Evolutionary conservation across 352 stramenopile species (phyloP), one percentile per base, ranked within the genome.

Genomic region (Globisporangium cystogenes): DNA sequence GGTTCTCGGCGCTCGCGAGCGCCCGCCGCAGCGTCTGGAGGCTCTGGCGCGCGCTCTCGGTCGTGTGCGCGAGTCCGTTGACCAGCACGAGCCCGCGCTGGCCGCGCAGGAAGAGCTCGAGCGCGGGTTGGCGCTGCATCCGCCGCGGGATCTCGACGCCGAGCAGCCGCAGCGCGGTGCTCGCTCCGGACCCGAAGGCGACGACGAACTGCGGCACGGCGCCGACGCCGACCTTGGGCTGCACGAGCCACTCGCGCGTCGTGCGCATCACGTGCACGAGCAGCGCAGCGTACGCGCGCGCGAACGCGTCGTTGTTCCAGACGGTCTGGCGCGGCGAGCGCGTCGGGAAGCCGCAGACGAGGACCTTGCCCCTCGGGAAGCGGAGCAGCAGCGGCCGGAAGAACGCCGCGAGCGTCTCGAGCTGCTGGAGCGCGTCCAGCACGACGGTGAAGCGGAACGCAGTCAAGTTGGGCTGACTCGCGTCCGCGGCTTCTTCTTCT

Each of bases 171-270:
- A 86, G 40, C 7, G 74, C 81, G 11, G 72, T 64, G 11, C 64
- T 67, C 3, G 58, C 76, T 18, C 82, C 77, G 2, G 75, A 81
- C 3, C 82, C 82, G 54, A 90, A 85, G 1, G 64, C 74, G 45
- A 89, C 18, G 11, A 90, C 58, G 52, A 85, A 86, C 60, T 93
- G 77, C 11, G 79, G 67, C 7, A 89, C 66, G 5, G 67, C 77
- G 6, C 65, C 82, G 12, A 82, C 29, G 4, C 79, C 82, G 20
- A 76, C n/a, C 33, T 86, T 90, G 10, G 82, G 82, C 55, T 93
- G 79, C 16, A 78, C 65, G n/a, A 86, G 74, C 79, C 82, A 93
- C 36, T 87, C 77, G 1, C 70, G 60, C 18, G 79, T 78, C 18
- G 50, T 68, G 15, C 62, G 59, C 54, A 82, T 70, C 35, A 90